phyloP scores from a whole-genome alignment of 805 yeast species.

The Pichia pseudocactophila region DNA sequence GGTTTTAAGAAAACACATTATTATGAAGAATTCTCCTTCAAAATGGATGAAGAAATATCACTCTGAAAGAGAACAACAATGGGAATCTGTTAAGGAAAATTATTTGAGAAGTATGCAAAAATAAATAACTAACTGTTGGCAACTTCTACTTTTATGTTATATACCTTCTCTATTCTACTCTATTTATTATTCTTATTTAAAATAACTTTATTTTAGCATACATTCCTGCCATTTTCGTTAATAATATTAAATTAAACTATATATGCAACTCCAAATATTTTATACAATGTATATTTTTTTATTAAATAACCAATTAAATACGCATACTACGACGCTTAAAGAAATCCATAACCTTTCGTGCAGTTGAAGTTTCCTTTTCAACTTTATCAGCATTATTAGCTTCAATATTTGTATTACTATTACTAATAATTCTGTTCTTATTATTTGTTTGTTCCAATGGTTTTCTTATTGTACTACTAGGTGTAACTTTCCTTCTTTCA shows the following conservation, averaged over 20 bases:
- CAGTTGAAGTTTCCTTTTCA: conserved; percentile 59
- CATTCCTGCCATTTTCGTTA: too few relatives aligned
- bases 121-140: conserved; percentile 7
- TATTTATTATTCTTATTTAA: conserved; percentile 2
- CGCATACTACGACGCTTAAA: conserved; percentile 56
- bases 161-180: conserved; percentile 8
- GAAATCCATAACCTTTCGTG: conserved; percentile 69
- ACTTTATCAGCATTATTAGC: conserved; percentile 16
- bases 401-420: neutral
- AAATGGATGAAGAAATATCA: conserved; percentile 30
- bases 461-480: conserved; percentile 4
- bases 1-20: conserved; percentile 31
- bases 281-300: neutral
- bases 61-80: conserved; percentile 24
- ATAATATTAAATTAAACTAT: too few relatives aligned
- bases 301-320: conserved; percentile 15
- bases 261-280: neutral
- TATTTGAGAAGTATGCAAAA: conserved; percentile 30
- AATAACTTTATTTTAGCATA: neutral
- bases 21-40: conserved; percentile 32
- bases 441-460: conserved; percentile 13
- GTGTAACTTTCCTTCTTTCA: conserved; percentile 1
- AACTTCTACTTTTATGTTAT: conserved; percentile 11
- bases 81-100: conserved; percentile 29
- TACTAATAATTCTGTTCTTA: conserved; percentile 3